Evolutionary conservation across 176 grass and related monocot genomes (phyloP).

Genomic region (Bolboschoenus planiculmis): DNA sequence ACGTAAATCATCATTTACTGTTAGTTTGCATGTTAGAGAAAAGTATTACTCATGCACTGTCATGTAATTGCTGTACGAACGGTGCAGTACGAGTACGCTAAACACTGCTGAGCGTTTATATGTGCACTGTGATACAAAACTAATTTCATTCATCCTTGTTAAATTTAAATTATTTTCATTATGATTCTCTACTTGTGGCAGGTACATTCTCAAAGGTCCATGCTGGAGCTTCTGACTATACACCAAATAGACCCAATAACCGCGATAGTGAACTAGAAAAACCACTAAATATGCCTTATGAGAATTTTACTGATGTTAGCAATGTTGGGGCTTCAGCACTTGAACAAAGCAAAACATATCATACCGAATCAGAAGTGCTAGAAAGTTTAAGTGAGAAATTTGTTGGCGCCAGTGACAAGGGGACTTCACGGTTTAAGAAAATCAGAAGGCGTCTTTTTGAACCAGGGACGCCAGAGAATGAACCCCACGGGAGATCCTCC

Average conservation of each 20-base stretch:
- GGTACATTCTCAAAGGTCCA: slow-evolving; percentile 28
- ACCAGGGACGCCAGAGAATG: background rate
- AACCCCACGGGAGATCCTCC: background rate
- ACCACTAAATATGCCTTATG: background rate
- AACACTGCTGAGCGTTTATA: background rate
- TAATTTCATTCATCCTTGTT: background rate
- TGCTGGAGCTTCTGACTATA: background rate
- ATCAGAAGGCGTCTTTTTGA: slow-evolving; percentile 3
- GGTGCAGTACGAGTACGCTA: background rate
- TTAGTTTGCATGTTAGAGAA: background rate
- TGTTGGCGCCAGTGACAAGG: background rate
- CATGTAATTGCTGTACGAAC: background rate
- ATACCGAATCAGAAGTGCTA: background rate
- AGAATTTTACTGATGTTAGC: slow-evolving; percentile 20
- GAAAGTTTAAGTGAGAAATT: slow-evolving; percentile 1
- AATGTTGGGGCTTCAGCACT: background rate
- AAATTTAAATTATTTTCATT: background rate
- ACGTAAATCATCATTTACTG: slow-evolving; percentile 24
- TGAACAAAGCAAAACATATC: background rate
- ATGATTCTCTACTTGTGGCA: slow-evolving; percentile 25
- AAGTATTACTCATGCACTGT: background rate
- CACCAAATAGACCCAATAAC: background rate
- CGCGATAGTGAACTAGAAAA: background rate
- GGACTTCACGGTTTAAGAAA: background rate
- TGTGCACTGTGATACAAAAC: background rate